A percentile compares a stretch with the other conserved stretches of the same genome.
Evolutionary conservation across 164 flowering plant species (phyloP).

Genomic region (Chimonanthus salicifolius): DNA sequence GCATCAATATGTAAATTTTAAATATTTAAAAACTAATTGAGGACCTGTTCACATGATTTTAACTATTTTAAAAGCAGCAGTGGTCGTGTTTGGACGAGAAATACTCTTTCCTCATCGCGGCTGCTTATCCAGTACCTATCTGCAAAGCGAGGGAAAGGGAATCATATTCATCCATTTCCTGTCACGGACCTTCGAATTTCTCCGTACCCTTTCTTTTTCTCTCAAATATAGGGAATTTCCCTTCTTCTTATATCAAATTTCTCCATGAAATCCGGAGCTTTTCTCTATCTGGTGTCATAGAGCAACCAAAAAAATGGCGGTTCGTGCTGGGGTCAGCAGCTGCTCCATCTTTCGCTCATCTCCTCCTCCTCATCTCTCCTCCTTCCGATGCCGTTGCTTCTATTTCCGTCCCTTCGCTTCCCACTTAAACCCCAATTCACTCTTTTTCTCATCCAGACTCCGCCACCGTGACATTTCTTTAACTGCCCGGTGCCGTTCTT

Average conservation of each 20-base stretch:
- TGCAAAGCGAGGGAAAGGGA: too few species aligned
- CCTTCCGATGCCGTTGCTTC: conserved; percentile 23
- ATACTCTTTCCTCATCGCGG: too few species aligned
- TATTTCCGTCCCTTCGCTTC: conserved; percentile 12
- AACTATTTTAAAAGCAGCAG: too few species aligned
- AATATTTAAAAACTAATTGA: too few species aligned
- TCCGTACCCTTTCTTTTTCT: background rate
- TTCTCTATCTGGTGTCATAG: background rate
- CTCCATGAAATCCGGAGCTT: conserved; percentile 2
- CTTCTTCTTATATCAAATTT: background rate
- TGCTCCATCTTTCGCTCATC: conserved; percentile 40
- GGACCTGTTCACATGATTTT: too few species aligned
- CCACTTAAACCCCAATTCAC: conserved; percentile 13
- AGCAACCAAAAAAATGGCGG: conserved; percentile 35
- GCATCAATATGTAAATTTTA: too few species aligned
- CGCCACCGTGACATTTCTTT: conserved; percentile 8
- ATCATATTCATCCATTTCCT: too few species aligned
- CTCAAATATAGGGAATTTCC: background rate
- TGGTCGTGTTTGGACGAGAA: too few species aligned
- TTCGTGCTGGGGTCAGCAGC: conserved; percentile 41
- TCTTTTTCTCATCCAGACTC: conserved; percentile 12
- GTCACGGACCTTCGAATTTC: background rate
- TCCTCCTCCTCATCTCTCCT: conserved; percentile 21
- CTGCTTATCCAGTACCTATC: too few species aligned
- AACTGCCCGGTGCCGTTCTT: conserved; percentile 18